Evolutionary conservation across 2,329 filamentous ascomycete species (phyloP), one percentile per base, ranked within the genome.

Genomic region (Pseudogymnoascus sp.): DNA sequence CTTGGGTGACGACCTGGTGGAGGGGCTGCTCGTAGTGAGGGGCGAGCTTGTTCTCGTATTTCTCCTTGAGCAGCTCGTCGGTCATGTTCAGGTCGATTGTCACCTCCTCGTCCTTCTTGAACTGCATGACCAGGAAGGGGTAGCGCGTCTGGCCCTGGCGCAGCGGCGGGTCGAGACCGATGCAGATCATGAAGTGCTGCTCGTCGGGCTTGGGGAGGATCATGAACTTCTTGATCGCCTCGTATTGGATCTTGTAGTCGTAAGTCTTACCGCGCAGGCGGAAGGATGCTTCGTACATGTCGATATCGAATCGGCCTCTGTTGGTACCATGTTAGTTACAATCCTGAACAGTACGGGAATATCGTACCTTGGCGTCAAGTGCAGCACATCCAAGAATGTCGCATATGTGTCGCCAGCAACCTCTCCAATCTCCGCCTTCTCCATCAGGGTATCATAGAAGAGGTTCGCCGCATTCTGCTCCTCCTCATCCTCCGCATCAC

Each of bases 221-320:
- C 87, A 99, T 97, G 75, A 97, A 97, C 76, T 97, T 97, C 82
- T 99, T 99, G 78, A 97, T 92, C 60, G 88, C 86, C 64, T 97
- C 91, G 77, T 97, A 99, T 75, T 97, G 92, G 68, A 99, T 97
- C 84, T 99, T 99, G 86, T 99, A 99, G 80, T 99, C 96, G 81
- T 99, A 99, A 24, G 95, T 99, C 80, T 99, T 99, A 72, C 95
- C 95, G 68, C 95, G 93, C 66, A 99, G 84, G 67, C 95, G 89
- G 83, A 99, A 97, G 1, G 95, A 97, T 14, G 86, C 88, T 76
- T 97, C 95, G 83, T 99, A 99, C 89, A 99, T 96, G 76, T 99
- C 95, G 78, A 99, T 96, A 76, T 97, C 95, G 82, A 99, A 99
- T 69, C 95, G 93, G 75, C 95, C 96, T 89, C 95, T 93, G 77